Base-by-base conservation (phyloP, 2,329 filamentous ascomycete species). In the Cladosporium sp. region DNA sequence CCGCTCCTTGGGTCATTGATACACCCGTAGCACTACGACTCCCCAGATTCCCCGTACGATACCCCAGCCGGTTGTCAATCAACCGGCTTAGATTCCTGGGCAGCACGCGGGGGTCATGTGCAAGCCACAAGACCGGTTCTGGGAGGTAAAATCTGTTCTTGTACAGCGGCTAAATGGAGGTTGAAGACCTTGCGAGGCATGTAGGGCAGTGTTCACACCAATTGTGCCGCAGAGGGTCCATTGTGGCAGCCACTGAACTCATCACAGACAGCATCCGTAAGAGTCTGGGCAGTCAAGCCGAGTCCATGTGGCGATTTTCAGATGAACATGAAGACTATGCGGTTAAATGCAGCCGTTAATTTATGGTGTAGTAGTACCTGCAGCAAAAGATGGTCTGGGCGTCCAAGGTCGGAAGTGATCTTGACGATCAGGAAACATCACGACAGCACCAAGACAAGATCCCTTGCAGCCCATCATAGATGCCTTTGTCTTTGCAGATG, bases 1-100 rank as follows among this genome's bases (percentile, higher is more conserved):
- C 51, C 51, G 39, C 51, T 35, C 39, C 39, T 20, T 44, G 51
- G 51, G 24, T 54, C 51, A 39, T 35, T 24, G 51, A 40, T 10
- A 25, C 39, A 44, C 34, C 13, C 37, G 28, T 44, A 44, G 24
- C 8, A 32, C 8, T 10, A 7, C 8, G 8, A 10, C 12, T 10
- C 51, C 50, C 51, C 51, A 44, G 51, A 17, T 54, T 54, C 51
- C 51, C 51, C 51, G 25, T 54, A 28, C 28, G 12, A 32, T 44
- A 54, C 34, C 48, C 34, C 34, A 20, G 34, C 22, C 48, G 36
- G 28, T n/a, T 51, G 37, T 36, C 25, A 42, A 53, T 40, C 40
- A 55, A 55, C 52, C 52, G 52, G 52, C 52, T 50, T 50, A 50
- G 34, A 32, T 50, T 50, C 47, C 47, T 55, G 40, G 52, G 52